Evolutionary conservation across 371 early-diverging fungal species (phyloP).

Genomic region (Funneliformis caledonium): DNA sequence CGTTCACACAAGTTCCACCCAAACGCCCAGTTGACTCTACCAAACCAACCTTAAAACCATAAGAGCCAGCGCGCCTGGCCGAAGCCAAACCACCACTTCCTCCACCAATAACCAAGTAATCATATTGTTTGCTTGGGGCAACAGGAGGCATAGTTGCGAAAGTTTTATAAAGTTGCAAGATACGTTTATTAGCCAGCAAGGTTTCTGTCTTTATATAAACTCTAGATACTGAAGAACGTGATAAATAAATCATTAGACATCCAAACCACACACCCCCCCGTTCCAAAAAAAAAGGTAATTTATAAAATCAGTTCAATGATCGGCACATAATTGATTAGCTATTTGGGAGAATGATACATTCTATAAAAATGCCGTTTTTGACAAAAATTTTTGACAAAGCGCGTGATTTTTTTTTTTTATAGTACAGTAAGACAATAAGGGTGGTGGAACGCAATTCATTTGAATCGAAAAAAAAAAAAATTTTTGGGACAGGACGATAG

Average conservation of each 20-base stretch:
- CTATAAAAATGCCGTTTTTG: too few species aligned
- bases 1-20: slow-evolving; percentile 97
- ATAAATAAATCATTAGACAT: background rate
- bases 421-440: too few species aligned
- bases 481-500: too few species aligned
- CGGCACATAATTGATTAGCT: too few species aligned
- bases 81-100: slow-evolving; percentile 89
- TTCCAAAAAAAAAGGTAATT: too few species aligned
- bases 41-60: slow-evolving; percentile 91
- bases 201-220: background rate
- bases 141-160: slow-evolving; percentile 27
- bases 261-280: too few species aligned
- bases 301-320: too few species aligned
- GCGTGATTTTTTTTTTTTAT: too few species aligned
- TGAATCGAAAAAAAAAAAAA: too few species aligned
- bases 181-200: background rate
- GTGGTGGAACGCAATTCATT: too few species aligned
- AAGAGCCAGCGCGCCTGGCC: slow-evolving; percentile 90
- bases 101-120: slow-evolving; percentile 93
- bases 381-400: too few species aligned
- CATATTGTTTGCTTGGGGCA: slow-evolving; percentile 51
- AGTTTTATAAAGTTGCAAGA: slow-evolving; percentile 15
- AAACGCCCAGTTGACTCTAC: slow-evolving; percentile 84
- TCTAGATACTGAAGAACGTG: background rate
- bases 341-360: too few species aligned